Percentiles rank a stretch among this genome's conserved stretches.
These are phyloP conservation scores for Saccharomyces jurei DNA, from an alignment of 805 yeast species.

Conservation along the genomic window DNA sequence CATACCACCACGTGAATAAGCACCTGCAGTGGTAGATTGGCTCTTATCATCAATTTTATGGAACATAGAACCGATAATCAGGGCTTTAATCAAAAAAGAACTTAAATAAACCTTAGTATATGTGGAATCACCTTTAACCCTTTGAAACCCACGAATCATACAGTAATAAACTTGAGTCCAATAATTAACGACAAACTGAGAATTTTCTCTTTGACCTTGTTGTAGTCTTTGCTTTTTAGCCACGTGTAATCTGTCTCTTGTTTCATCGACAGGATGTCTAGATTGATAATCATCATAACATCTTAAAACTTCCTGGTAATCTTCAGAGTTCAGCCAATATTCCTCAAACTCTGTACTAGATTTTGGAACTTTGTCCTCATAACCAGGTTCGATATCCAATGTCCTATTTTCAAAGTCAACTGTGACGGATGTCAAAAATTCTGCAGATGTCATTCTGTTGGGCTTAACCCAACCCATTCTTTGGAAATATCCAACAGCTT, in stretches of 20 bases:
- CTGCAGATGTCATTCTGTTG: conserved; percentile 59
- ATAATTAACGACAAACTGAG: conserved; percentile 39
- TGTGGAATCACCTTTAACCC: conserved; percentile 49
- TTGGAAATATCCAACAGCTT: conserved; percentile 47
- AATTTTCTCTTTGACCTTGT: conserved; percentile 32
- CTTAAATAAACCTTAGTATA: conserved; percentile 43
- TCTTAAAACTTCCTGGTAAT: conserved; percentile 35
- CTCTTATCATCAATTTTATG: conserved; percentile 36
- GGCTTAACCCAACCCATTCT: conserved; percentile 58
- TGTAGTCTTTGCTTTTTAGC: conserved; percentile 38
- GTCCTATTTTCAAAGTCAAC: conserved; percentile 54
- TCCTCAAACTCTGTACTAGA: conserved; percentile 50
- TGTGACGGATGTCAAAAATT: conserved; percentile 58
- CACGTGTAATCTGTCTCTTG: conserved; percentile 33
- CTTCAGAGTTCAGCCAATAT: conserved; percentile 53
- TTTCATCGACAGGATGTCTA: conserved; percentile 36
- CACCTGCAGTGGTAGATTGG: conserved; percentile 42
- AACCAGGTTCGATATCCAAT: conserved; percentile 37
- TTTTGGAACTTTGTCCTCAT: conserved; percentile 43
- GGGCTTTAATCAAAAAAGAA: conserved; percentile 49
- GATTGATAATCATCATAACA: conserved; percentile 36
- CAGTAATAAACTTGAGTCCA: conserved; percentile 45
- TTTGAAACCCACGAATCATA: conserved; percentile 45
- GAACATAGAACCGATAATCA: conserved; percentile 54
- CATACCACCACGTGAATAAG: conserved; percentile 56